Conservation (phyloP, 257 asterid species). For the Oldenlandia corymbosa region DNA sequence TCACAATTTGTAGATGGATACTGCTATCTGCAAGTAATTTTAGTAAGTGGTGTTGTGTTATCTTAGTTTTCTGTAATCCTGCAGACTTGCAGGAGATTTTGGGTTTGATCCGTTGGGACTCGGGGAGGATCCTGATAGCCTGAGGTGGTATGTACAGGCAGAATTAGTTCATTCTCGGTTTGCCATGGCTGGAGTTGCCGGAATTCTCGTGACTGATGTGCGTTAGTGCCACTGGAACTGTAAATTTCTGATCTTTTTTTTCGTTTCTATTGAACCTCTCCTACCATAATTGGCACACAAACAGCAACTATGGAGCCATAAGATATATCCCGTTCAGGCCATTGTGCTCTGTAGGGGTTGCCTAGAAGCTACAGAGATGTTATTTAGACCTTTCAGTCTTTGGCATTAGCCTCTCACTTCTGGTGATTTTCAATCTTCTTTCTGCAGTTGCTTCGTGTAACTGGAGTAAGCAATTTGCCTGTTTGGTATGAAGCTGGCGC, state of each 20-base stretch:
- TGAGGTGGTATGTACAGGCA: slow-evolving; percentile 89
- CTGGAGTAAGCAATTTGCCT: slow-evolving; percentile 66
- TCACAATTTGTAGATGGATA: neutral
- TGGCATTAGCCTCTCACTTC: neutral
- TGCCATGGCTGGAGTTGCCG: slow-evolving; percentile 97
- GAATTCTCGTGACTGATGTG: slow-evolving; percentile 77
- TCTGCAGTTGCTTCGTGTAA: slow-evolving; percentile 65
- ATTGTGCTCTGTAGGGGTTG: neutral
- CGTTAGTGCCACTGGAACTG: slow-evolving; percentile 16
- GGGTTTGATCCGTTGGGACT: slow-evolving; percentile 93
- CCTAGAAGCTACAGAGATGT: neutral
- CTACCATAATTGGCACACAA: neutral
- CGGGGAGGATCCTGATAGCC: slow-evolving; percentile 83
- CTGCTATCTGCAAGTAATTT: neutral
- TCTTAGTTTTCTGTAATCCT: neutral
- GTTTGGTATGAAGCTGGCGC: slow-evolving; percentile 96
- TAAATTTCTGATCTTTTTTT: slow-evolving; percentile 4
- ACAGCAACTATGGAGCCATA: neutral
- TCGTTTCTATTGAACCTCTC: too few relatives aligned
- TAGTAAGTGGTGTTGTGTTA: neutral
- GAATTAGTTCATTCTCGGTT: slow-evolving; percentile 86
- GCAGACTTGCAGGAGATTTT: slow-evolving; percentile 79
- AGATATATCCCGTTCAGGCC: neutral
- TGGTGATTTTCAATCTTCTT: slow-evolving; percentile 9
- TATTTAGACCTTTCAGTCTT: neutral